Base-by-base conservation (phyloP, 2,329 filamentous ascomycete genomes). In the Alternaria gaisen region DNA sequence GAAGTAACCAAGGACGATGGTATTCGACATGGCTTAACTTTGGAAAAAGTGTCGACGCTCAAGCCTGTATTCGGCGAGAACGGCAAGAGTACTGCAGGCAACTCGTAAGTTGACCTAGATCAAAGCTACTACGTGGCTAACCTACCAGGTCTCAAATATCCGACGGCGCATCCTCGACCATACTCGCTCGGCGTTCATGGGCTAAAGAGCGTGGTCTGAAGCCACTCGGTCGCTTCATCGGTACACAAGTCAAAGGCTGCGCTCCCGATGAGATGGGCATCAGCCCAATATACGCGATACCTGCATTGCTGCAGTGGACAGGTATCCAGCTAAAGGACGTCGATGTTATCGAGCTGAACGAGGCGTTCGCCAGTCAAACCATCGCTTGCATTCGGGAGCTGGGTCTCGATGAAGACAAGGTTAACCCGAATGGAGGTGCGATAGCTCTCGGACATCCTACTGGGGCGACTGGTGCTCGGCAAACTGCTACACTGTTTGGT, bases 191-290 rank as follows among this genome's bases (percentile, higher is more conserved):
- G 83, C 91, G 94, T 54, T 94, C 91, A 65, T 94, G 91, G 71
- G 94, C 94, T 63, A 87, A 92, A 73, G 89, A 91, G 80, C 88
- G 97, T 40, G 90, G 91, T 63, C 91, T 97, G 82, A 92, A 93
- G 63, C 93, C 98, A 79, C 77, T 98, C 59, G 94, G 90, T 79
- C 98, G 98, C 82, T 98, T 94, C 77, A 91, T 95, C 68, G 93
- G 92, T 69, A 91, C 93, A 53, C 97, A 94, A n/a, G 88, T 97
- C 51, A 91, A 92, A 46, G 94, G 94, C 69, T 88, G 97, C 10
- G 89, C 94, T 1, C 95, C 95, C 5, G 88, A 95, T 69, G 92
- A 98, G 82, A 98, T 99, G 95, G 95, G 94, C 64, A 97, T 97
- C 68, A 91, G 91, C 55, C 92, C 92, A 42, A 88, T 89, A 52